phyloP scores from a whole-genome alignment of 768 basidiomycete species.

The Infundibulicybe gibba region DNA sequence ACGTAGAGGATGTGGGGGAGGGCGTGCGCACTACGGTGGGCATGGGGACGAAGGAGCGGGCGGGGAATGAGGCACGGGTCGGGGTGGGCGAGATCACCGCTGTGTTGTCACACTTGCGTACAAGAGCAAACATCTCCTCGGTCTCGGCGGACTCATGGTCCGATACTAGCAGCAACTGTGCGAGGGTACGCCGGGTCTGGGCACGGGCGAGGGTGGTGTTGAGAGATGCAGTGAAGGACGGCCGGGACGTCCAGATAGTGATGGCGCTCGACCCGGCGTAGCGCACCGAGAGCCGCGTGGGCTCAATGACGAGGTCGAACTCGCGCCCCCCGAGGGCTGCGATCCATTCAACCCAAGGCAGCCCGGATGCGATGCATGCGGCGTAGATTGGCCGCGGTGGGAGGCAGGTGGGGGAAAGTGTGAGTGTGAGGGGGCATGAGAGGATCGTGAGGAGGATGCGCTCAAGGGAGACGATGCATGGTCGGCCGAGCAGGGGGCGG shows the following conservation, averaged over 20 bases:
- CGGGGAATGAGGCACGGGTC: conserved; percentile 24
- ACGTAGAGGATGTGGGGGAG: conserved; percentile 17
- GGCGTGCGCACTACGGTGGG: conserved; percentile 16
- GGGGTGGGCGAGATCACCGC: conserved; percentile 30
- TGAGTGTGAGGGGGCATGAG: conserved; percentile 16
- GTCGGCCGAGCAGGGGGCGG: conserved; percentile 23
- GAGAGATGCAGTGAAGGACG: conserved; percentile 11
- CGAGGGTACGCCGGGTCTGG: conserved; percentile 20
- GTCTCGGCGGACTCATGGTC: conserved; percentile 25
- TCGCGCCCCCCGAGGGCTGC: conserved; percentile 24
- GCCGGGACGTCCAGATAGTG: too few species aligned
- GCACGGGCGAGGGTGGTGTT: conserved; percentile 15
- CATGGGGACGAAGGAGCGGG: too few species aligned
- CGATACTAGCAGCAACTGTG: conserved; percentile 29
- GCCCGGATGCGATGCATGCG: conserved; percentile 26
- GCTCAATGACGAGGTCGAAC: conserved; percentile 30
- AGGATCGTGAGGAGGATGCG: conserved; percentile 28
- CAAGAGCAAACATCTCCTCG: conserved; percentile 32
- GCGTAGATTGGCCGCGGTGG: conserved; percentile 33
- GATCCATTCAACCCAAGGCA: conserved; percentile 36
- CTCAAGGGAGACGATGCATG: conserved; percentile 20
- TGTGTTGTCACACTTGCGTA: conserved; percentile 13
- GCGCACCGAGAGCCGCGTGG: too few species aligned
- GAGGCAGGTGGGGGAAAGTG: conserved; percentile 19
- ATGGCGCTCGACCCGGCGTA: too few species aligned